Conservation (phyloP, 163 green algal species). For the Chlorella variabilis region DNA sequence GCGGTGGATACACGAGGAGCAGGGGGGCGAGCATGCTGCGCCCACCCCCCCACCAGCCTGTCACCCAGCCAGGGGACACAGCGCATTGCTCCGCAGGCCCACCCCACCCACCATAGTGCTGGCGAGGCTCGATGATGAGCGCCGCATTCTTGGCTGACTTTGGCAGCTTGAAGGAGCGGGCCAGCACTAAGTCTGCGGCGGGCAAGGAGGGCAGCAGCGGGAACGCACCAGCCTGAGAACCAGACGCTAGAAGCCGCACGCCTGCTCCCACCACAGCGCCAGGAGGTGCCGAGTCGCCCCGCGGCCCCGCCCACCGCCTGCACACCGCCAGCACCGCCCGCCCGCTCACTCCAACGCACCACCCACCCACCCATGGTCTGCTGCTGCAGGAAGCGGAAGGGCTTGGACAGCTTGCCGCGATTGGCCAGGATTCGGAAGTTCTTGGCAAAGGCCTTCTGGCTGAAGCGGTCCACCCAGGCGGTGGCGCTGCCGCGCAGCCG, state of each 20-base stretch:
- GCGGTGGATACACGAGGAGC: too few species aligned
- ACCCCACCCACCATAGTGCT: conserved; percentile 34
- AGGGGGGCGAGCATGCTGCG: too few species aligned
- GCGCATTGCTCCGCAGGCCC: too few species aligned
- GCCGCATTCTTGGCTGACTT: not conserved
- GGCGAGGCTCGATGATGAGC: conserved; percentile 32
- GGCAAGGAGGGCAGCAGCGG: not conserved
- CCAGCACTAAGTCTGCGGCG: conserved; percentile 13
- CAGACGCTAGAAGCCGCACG: too few species aligned
- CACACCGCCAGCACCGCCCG: not conserved
- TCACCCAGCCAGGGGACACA: too few species aligned
- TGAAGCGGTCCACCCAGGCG: conserved; percentile 21
- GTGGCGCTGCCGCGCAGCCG: conserved; percentile 1
- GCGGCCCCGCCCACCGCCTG: too few species aligned
- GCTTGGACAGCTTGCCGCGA: conserved; percentile 25
- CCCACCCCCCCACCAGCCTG: too few species aligned
- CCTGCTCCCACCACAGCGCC: too few species aligned
- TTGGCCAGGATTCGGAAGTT: conserved; percentile 32
- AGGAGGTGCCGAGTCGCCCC: too few species aligned
- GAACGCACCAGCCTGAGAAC: too few species aligned
- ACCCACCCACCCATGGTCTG: conserved; percentile 17
- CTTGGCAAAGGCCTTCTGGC: conserved; percentile 11
- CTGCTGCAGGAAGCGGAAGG: conserved; percentile 29
- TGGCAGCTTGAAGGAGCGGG: conserved; percentile 8
- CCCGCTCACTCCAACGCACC: not conserved